Conservation (phyloP, 192 early-diverging fungal species). For the Umbelopsis sp. region DNA sequence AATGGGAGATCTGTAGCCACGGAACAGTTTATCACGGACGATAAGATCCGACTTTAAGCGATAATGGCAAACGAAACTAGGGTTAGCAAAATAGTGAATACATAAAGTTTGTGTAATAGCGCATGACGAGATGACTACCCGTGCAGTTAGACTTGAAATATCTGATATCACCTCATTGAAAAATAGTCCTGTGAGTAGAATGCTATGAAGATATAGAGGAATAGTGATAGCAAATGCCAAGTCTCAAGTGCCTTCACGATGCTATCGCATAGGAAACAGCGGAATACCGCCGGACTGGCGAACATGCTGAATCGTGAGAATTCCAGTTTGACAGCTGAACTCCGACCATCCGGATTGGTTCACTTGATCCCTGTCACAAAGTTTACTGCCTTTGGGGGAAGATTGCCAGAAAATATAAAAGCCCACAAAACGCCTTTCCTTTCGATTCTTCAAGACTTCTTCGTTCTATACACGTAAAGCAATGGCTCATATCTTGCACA, state of each 20-base stretch:
- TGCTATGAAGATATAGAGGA: too few relatives aligned
- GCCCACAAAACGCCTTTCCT: neutral
- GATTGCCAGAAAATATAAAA: neutral
- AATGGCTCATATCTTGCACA: conserved; percentile 35
- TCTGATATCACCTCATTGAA: too few relatives aligned
- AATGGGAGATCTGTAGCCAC: neutral
- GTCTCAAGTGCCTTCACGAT: too few relatives aligned
- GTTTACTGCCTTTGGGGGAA: too few relatives aligned
- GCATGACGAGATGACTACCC: too few relatives aligned
- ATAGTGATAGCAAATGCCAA: too few relatives aligned
- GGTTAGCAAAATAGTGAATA: neutral
- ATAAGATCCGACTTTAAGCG: too few relatives aligned
- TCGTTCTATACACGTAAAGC: neutral
- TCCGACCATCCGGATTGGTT: conserved; percentile 20
- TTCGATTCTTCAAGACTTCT: neutral
- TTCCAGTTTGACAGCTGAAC: conserved; percentile 22
- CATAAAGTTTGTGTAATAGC: too few relatives aligned
- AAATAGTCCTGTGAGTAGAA: too few relatives aligned
- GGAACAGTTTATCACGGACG: neutral
- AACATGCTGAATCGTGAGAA: conserved; percentile 6
- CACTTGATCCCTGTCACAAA: conserved; percentile 15
- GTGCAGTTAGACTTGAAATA: too few relatives aligned
- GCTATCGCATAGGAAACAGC: neutral
- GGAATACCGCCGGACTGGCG: neutral
- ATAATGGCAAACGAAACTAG: neutral